Conservation (phyloP, 371 early-diverging fungal species). For the Dichotomocladium elegans region DNA sequence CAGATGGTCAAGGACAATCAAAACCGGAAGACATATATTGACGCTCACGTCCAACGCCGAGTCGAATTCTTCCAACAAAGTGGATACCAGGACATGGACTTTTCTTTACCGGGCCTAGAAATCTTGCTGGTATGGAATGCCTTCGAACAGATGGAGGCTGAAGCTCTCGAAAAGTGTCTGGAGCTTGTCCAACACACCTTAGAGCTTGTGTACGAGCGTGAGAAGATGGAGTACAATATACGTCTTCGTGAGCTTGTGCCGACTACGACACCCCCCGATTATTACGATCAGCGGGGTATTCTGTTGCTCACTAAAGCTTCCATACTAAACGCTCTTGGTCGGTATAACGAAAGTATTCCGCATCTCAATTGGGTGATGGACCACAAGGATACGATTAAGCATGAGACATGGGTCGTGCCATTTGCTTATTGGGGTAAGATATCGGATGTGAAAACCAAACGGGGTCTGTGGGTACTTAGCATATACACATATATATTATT, state of each 20-base stretch:
- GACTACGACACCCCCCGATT: conserved; percentile 36
- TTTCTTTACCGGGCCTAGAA: conserved; percentile 54
- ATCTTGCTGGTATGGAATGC: conserved; percentile 58
- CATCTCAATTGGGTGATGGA: conserved; percentile 62
- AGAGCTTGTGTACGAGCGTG: conserved; percentile 42
- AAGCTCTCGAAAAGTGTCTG: conserved; percentile 34
- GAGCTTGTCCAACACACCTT: conserved; percentile 39
- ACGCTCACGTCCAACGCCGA: conserved; percentile 51
- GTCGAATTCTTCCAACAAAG: conserved; percentile 50
- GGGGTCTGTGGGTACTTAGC: not conserved
- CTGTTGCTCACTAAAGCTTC: conserved; percentile 39
- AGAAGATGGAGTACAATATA: conserved; percentile 42
- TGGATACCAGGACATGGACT: conserved; percentile 56
- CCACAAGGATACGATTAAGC: conserved; percentile 38
- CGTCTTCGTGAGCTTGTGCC: conserved; percentile 41
- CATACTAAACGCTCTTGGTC: conserved; percentile 34
- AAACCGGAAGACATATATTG: conserved; percentile 49
- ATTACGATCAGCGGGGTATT: conserved; percentile 42
- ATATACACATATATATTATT: conserved; percentile 12
- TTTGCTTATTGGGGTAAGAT: conserved; percentile 67
- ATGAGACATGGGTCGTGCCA: conserved; percentile 59
- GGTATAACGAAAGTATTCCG: conserved; percentile 37
- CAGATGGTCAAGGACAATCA: conserved; percentile 38
- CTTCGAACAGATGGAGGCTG: conserved; percentile 51
- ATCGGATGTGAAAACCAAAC: not conserved